Base-by-base conservation (phyloP, 768 basidiomycete species). In the Auricularia sp. region DNA sequence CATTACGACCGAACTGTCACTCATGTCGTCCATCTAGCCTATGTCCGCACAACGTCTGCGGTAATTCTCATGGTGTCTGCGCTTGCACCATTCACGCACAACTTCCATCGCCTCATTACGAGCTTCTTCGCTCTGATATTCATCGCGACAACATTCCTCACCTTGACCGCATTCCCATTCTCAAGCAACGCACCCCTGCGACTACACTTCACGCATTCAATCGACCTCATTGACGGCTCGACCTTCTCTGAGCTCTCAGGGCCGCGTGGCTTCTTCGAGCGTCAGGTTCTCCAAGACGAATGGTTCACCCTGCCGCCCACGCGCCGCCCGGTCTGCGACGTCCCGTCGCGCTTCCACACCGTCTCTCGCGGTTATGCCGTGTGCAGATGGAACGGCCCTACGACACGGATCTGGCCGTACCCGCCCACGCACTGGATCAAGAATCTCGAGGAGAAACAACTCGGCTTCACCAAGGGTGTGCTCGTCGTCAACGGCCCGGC, bases 71-170 rank as follows among this genome's bases (percentile, higher is more conserved):
- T 64, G 36, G 24, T 64, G 3, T 35, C 54, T 7, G 5, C 64
- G 24, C 56, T 64, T 10, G 56, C 64, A 36, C 64, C 64, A 13
- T 64, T 64, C 56, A 29, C 58, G 34, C 64, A 64, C 58, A 24
- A 54, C 54, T 44, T 64, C 21, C 64, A 64, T 54, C 44, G 54
- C 56, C 21, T 37, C 3, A 35, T 42, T 35, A 59, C 64, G 21
- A 18, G 21, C n/a, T 14, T 51, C 13, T 42, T 64, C 29, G n/a
- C 42, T 7, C 54, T 64, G 5, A 7, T 61, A 8, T 44, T 64
- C 39, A 34, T 59, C 13, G 54, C 36, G 6, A 59, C 44, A n/a
- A 54, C 54, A 6, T 58, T 64, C 35, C 58, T 54, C 54, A 44
- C 35, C 21, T 29, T 64, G 18, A 14, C 44, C 29, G 56, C 54